phyloP scores from a whole-genome alignment of 1,284 basidiomycete genomes.

The Ceratobasidium sp. region DNA sequence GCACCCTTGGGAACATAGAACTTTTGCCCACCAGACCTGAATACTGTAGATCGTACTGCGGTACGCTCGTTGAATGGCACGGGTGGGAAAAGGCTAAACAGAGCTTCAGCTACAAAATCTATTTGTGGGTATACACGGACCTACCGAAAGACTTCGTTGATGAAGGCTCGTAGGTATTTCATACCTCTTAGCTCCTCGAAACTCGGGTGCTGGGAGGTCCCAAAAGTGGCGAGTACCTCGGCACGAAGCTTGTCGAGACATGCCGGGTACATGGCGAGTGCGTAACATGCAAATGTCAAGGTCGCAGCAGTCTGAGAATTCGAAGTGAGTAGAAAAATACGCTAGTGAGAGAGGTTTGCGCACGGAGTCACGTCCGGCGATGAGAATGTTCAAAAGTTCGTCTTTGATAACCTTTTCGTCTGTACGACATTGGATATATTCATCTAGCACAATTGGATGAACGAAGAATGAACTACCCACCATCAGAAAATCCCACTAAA shows the following conservation, averaged over 20 bases:
- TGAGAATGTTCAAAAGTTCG: slow-evolving; percentile 77
- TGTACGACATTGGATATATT: slow-evolving; percentile 61
- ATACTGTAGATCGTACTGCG: slow-evolving; percentile 21
- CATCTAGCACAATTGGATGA: not conserved
- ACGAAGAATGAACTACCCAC: slow-evolving; percentile 13
- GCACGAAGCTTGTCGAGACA: slow-evolving; percentile 66
- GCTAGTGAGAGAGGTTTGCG: slow-evolving; percentile 50
- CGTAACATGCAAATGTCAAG: slow-evolving; percentile 73
- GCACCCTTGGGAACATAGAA: slow-evolving; percentile 38
- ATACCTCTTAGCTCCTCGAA: slow-evolving; percentile 68
- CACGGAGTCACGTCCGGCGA: slow-evolving; percentile 80
- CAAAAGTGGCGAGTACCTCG: slow-evolving; percentile 70
- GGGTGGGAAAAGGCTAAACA: slow-evolving; percentile 70
- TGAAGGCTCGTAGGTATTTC: slow-evolving; percentile 77
- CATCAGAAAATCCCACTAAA: slow-evolving; percentile 59
- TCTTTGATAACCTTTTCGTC: slow-evolving; percentile 66
- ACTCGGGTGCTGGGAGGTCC: slow-evolving; percentile 62
- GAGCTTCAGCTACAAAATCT: not conserved
- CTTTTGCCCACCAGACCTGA: slow-evolving; percentile 42
- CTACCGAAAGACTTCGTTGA: slow-evolving; percentile 72
- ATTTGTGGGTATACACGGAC: slow-evolving; percentile 43
- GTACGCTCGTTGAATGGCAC: slow-evolving; percentile 74
- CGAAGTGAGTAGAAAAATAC: slow-evolving; percentile 35
- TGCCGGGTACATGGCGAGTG: slow-evolving; percentile 71
- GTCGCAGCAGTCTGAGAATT: slow-evolving; percentile 58